Conservation (phyloP, 768 basidiomycete genomes). For the Lactifluus rugatus region DNA sequence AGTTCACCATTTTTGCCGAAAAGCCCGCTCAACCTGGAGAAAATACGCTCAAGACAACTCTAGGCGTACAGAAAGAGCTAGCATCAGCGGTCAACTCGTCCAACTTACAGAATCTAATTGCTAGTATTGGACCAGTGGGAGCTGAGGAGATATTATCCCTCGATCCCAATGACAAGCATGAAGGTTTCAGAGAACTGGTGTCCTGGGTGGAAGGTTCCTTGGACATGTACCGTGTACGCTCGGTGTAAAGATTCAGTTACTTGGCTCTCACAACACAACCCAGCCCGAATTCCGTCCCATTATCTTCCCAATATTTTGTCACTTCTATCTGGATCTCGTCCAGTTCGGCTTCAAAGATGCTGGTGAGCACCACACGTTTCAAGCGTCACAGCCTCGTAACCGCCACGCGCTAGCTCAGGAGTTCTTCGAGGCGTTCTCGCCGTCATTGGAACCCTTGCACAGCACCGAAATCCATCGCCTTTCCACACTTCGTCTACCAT, state of each 20-base stretch:
- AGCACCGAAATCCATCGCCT: slow-evolving; percentile 64
- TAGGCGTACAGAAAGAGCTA: slow-evolving; percentile 58
- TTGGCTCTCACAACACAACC: slow-evolving; percentile 4
- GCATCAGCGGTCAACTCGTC: slow-evolving; percentile 58
- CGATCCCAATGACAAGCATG: slow-evolving; percentile 78
- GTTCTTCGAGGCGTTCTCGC: slow-evolving; percentile 66
- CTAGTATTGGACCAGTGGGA: slow-evolving; percentile 68
- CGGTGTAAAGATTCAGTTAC: background rate
- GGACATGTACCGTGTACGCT: slow-evolving; percentile 78
- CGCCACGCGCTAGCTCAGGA: slow-evolving; percentile 43
- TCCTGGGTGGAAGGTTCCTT: slow-evolving; percentile 85
- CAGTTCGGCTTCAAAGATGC: slow-evolving; percentile 85
- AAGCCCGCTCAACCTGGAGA: slow-evolving; percentile 59
- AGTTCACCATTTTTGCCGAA: slow-evolving; percentile 57
- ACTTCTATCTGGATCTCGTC: slow-evolving; percentile 93
- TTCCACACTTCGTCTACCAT: slow-evolving; percentile 67
- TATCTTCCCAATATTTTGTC: slow-evolving; percentile 91
- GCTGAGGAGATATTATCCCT: slow-evolving; percentile 73
- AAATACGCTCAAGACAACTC: slow-evolving; percentile 58
- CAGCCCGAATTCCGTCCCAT: slow-evolving; percentile 93
- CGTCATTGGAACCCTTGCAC: slow-evolving; percentile 57
- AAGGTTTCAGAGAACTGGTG: slow-evolving; percentile 78
- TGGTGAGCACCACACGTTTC: slow-evolving; percentile 40
- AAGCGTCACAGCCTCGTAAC: slow-evolving; percentile 16
- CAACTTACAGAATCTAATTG: slow-evolving; percentile 66